These are phyloP conservation scores for Monosporascus sp. DNA, from an alignment of 2,329 filamentous ascomycete species.

Conservation along the genomic window DNA sequence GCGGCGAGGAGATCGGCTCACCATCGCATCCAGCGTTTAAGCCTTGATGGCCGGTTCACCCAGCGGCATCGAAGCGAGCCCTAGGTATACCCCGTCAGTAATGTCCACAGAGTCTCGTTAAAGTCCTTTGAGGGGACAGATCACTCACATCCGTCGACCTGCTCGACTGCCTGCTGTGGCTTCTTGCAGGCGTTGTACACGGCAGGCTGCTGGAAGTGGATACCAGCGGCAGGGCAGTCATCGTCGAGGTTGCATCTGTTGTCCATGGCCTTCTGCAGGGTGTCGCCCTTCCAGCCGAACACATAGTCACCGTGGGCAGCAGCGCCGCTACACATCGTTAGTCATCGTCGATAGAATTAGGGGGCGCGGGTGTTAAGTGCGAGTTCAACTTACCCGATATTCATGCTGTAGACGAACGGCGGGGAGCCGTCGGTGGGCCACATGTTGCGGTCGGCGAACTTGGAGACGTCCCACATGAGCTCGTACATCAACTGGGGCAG, in stretches of 20 bases:
- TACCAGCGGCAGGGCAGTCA: conserved; percentile 36
- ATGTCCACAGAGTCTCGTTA: background rate
- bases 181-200: conserved; percentile 42
- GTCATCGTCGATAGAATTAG: too few relatives aligned
- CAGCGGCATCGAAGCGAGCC: conserved; percentile 24
- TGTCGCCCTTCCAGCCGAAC: conserved; percentile 46
- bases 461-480: conserved; percentile 40
- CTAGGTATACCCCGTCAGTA: conserved; percentile 11
- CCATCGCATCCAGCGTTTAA: conserved; percentile 6
- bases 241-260: conserved; percentile 41
- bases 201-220: conserved; percentile 40
- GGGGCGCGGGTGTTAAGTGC: background rate
- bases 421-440: conserved; percentile 39
- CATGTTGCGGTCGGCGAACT: conserved; percentile 35
- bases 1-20: background rate
- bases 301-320: conserved; percentile 48
- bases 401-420: conserved; percentile 40
- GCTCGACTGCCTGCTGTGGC: conserved; percentile 41
- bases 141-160: conserved; percentile 43
- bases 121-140: background rate
- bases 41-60: conserved; percentile 27
- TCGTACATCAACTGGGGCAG: conserved; percentile 45
- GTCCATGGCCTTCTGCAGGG: conserved; percentile 45
- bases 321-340: conserved; percentile 28
- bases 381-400: conserved; percentile 29